Evolutionary conservation across 1,284 basidiomycete genomes (phyloP), one percentile per base, ranked within the genome.

Genomic region (Cystobasidium pallidum): DNA sequence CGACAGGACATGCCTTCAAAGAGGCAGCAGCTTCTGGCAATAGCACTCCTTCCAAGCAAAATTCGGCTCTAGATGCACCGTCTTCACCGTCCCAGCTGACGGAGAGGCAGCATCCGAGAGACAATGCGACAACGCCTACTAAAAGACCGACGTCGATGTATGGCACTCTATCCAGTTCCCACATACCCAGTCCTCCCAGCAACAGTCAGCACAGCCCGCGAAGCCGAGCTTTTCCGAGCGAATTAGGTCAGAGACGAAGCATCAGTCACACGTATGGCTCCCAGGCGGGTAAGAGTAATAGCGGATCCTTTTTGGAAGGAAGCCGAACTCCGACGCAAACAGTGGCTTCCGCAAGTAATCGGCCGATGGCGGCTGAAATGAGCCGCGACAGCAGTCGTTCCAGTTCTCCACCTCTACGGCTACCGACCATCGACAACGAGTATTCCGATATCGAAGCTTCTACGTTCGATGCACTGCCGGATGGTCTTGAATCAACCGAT

Each of bases 401-500:
- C 6, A 45, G 39, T 43, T 68, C 66, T 19, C 66, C 66, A 6
- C 24, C 66, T 13, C 52, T 68, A 7, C 34, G 26, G 24, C 28
- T 41, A 13, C 61, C 61, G 19, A 34, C 59, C 11, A 21, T 30
- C 13, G 51, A 63, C 26, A 26, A 24, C 8, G 68, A 71, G 19
- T 52, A 39, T 17, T 71, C 68, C 4, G 47, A 63, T 39, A 52
- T 71, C 34, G 68, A 71, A 51, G 68, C 47, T 10, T 71, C 39
- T 34, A 71, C 68, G 4, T 59, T 71, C 43, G 62, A 70, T 62
- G 59, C 67, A 8, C 32, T 70, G 43, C 67, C 67, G 17, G 52
- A 63, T 8, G 58, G 58, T 4, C 28, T 61, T 6, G 58, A 65
- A 24, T 49, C 62, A 6, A 39, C 49, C 4, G 68, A 71, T n/a